phyloP scores from a whole-genome alignment of 441 rosid genomes.

The Eutrema salsugineum region DNA sequence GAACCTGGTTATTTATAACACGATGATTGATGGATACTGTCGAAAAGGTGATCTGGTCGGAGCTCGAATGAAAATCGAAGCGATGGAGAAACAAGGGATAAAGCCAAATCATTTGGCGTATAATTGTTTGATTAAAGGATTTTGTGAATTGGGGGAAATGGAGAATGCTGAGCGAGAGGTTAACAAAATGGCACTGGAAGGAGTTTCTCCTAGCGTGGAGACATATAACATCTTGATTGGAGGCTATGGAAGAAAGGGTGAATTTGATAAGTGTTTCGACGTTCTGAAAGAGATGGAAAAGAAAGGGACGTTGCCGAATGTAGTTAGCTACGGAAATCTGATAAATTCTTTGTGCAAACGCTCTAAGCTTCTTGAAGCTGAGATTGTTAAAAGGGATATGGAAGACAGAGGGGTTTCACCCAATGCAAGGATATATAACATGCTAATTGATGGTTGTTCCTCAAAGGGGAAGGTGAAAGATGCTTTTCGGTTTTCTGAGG shows the following conservation, averaged over 20 bases:
- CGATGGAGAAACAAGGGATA: slow-evolving; percentile 55
- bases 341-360: slow-evolving; percentile 66
- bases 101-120: slow-evolving; percentile 54
- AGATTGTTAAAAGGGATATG: slow-evolving; percentile 65
- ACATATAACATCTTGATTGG: slow-evolving; percentile 62
- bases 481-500: slow-evolving; percentile 58
- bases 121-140: slow-evolving; percentile 55
- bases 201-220: slow-evolving; percentile 50
- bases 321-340: slow-evolving; percentile 64
- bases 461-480: slow-evolving; percentile 47
- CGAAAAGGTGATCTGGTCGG: slow-evolving; percentile 39
- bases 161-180: slow-evolving; percentile 59
- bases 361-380: slow-evolving; percentile 77
- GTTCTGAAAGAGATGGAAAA: slow-evolving; percentile 77
- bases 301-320: slow-evolving; percentile 53
- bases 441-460: slow-evolving; percentile 63
- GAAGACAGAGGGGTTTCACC: slow-evolving; percentile 54
- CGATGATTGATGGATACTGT: slow-evolving; percentile 62
- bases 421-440: slow-evolving; percentile 62
- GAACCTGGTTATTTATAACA: slow-evolving; percentile 51
- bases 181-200: slow-evolving; percentile 57
- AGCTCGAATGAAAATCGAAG: slow-evolving; percentile 43
- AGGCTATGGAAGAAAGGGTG: slow-evolving; percentile 64
- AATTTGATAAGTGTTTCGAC: slow-evolving; percentile 61
- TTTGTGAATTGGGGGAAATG: slow-evolving; percentile 55